Evolutionary conservation across 2,329 filamentous ascomycete species (phyloP).

Genomic region (Diaporthe nobilis): DNA sequence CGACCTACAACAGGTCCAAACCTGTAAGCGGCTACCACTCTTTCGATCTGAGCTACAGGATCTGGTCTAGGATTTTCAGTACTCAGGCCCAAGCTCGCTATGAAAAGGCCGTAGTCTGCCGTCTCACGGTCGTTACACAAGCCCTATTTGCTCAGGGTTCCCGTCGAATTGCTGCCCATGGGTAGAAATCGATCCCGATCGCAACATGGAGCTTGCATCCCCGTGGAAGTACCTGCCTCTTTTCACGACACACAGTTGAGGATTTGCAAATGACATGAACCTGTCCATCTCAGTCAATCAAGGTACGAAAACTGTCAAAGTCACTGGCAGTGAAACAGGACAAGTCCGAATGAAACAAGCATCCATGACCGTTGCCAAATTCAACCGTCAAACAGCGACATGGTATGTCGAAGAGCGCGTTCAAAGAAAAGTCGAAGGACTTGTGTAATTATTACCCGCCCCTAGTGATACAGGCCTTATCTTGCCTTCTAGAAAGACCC

Average conservation of each 20-base stretch:
- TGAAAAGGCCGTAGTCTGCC: not conserved
- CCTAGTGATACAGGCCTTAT: too few relatives aligned
- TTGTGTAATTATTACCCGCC: not conserved
- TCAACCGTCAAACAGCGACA: rapidly evolving
- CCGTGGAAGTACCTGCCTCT: too few relatives aligned
- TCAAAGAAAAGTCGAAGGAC: not conserved
- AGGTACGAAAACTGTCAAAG: not conserved
- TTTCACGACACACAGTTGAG: too few relatives aligned
- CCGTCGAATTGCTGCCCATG: not conserved
- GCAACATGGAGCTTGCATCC: too few relatives aligned
- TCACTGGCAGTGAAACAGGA: not conserved
- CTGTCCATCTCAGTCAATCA: not conserved
- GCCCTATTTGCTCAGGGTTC: not conserved
- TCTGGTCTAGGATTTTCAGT: not conserved
- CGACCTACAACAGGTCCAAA: not conserved
- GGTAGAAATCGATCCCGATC: too few relatives aligned
- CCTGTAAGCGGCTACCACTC: rapidly evolving
- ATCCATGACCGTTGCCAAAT: not conserved
- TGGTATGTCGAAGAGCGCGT: not conserved
- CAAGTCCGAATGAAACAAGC: not conserved
- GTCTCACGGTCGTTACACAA: not conserved
- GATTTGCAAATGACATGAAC: not conserved
- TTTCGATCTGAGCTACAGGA: not conserved
- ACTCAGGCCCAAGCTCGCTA: too few relatives aligned
- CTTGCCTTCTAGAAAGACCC: not conserved